Evolutionary conservation across 768 basidiomycete genomes (phyloP).

Genomic region (Cantharellus cinnabarinus): DNA sequence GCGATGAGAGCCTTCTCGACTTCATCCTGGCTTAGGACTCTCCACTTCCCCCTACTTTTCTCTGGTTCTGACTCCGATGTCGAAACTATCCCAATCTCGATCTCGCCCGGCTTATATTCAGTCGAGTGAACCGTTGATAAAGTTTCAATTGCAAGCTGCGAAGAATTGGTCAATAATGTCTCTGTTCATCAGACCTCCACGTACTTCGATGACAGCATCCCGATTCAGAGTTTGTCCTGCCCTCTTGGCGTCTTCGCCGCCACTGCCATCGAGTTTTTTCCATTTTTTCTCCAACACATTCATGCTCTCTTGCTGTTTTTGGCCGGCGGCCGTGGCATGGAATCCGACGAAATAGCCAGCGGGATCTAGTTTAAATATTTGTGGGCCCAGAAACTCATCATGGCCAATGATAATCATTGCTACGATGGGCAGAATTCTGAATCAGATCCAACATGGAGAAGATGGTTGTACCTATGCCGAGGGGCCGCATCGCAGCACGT

Average conservation of each 20-base stretch:
- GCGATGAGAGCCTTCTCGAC: conserved; percentile 64
- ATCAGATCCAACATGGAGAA: background rate
- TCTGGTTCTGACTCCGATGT: conserved; percentile 45
- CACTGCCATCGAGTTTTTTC: conserved; percentile 80
- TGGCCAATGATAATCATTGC: conserved; percentile 93
- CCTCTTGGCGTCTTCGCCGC: conserved; percentile 44
- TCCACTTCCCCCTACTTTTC: conserved; percentile 53
- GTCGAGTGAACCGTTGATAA: conserved; percentile 89
- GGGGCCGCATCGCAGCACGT: conserved; percentile 85
- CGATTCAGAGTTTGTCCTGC: conserved; percentile 56
- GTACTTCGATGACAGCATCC: conserved; percentile 76
- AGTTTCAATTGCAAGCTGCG: conserved; percentile 77
- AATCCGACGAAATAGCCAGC: conserved; percentile 98
- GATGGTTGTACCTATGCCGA: conserved; percentile 57
- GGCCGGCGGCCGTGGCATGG: conserved; percentile 88
- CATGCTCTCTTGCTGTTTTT: conserved; percentile 97
- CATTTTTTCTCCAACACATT: conserved; percentile 97
- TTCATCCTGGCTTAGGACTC: conserved; percentile 56
- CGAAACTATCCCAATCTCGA: conserved; percentile 90
- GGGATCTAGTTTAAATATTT: conserved; percentile 94
- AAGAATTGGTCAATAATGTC: background rate
- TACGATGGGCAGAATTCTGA: conserved; percentile 15
- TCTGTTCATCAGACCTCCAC: conserved; percentile 9
- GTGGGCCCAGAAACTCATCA: conserved; percentile 83
- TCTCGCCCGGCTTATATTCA: conserved; percentile 88